Percentiles rank a stretch among this genome's conserved stretches.
Evolutionary conservation across 78 protist species (phyloP).

Genomic region (Protostelium mycophagum): DNA sequence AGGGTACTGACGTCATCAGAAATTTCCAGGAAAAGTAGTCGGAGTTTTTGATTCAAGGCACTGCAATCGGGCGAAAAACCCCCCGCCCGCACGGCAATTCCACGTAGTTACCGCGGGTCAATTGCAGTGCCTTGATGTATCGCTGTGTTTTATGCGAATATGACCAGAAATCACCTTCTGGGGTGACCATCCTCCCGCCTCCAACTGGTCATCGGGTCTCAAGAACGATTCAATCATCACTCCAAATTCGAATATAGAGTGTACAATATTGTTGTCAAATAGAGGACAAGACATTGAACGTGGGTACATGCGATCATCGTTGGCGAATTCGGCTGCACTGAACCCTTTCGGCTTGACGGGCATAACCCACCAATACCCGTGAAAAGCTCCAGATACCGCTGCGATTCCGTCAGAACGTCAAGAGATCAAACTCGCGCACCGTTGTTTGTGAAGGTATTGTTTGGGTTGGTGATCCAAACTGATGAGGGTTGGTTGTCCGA

Average conservation of each 20-base stretch:
- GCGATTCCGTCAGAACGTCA: neutral
- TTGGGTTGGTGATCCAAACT: constrained; percentile 58
- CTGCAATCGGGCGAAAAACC: neutral
- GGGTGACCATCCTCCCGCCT: neutral
- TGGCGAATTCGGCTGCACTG: neutral
- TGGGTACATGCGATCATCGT: neutral
- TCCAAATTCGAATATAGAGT: neutral
- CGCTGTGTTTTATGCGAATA: neutral
- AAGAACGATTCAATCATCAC: neutral
- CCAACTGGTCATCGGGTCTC: neutral
- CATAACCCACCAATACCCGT: neutral
- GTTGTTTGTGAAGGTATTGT: constrained; percentile 37
- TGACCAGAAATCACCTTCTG: neutral
- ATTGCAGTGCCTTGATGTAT: neutral
- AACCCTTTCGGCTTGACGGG: neutral
- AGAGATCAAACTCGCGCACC: neutral
- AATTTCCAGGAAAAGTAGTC: neutral
- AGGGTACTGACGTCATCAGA: too few species aligned
- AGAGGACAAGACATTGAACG: neutral
- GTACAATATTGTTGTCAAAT: neutral
- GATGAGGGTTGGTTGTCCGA: neutral
- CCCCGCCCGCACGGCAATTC: too few species aligned
- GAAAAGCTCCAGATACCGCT: neutral
- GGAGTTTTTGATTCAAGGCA: neutral
- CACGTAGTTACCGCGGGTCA: too few species aligned